phyloP scores from a whole-genome alignment of 257 asterid species.

The Rauvolfia tetraphylla region DNA sequence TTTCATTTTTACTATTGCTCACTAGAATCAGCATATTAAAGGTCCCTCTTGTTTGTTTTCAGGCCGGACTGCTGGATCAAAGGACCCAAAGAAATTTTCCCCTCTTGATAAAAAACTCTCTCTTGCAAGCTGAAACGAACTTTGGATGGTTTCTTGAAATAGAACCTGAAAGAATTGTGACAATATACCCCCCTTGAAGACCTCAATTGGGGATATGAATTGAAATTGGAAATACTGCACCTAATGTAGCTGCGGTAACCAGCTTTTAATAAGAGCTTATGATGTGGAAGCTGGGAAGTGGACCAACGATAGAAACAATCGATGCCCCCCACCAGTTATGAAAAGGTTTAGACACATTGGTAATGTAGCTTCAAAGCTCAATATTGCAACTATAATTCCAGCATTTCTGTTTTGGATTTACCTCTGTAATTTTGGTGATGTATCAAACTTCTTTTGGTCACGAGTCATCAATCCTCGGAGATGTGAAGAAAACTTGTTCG shows the following conservation, averaged over 20 bases:
- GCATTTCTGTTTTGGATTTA: background rate
- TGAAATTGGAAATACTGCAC: background rate
- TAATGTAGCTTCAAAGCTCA: background rate
- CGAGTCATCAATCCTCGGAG: too few relatives aligned
- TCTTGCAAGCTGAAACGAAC: constrained; percentile 12
- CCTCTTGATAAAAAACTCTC: constrained; percentile 29
- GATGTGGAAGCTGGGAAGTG: background rate
- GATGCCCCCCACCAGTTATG: background rate
- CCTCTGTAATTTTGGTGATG: background rate
- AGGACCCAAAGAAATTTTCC: constrained; percentile 27
- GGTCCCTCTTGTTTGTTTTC: constrained; percentile 17
- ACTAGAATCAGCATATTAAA: background rate
- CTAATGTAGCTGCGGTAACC: background rate
- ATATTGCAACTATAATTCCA: background rate
- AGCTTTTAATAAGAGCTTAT: background rate
- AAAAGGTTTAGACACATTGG: background rate
- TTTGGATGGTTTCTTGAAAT: background rate
- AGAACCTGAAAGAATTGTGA: background rate
- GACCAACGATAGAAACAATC: background rate
- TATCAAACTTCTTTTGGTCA: background rate
- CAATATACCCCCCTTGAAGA: background rate
- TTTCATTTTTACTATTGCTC: background rate
- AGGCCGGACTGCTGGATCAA: constrained; percentile 43
- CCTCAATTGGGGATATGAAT: background rate
- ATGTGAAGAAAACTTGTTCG: too few relatives aligned